Evolutionary conservation across 164 flowering plant species (phyloP), one percentile per base, ranked within the genome.

Genomic region (Annona cherimola): DNA sequence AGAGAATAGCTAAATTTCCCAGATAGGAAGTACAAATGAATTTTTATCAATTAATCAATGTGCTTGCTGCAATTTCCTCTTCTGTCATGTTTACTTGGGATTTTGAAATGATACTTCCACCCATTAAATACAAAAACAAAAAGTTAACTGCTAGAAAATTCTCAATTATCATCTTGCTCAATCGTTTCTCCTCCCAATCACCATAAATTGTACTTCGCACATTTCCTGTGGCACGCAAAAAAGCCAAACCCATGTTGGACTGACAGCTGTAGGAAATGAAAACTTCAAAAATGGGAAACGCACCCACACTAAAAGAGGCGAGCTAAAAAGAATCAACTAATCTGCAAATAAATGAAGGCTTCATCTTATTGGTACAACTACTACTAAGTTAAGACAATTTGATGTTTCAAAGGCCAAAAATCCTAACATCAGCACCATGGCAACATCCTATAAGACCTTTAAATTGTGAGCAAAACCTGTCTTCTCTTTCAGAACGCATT

Each of bases 401-500:
- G 57, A 50, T 16, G 14, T 50, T 50, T 50, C 14, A 1, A 50
- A 11, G 9, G 14, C 14, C 14, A 12, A 50, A 50, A 50, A 50
- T 6, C 9, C 50, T 1, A 71, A 63, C 55, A 61, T 55, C 43
- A 45, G 35, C 60, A 7, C 12, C 39, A 4, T 9, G 39, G 18
- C 45, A 44, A 6, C 26, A 4, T 40, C 41, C 8, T 39, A 73
- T 16, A 3, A 71, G 66, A 39, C 44, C n/a, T 20, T 16, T 63
- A 55, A 20, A 64, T 57, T 65, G 66, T 41, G 35, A 20, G 41
- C 41, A 26, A 11, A 79, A 93, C 98, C 97, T 88, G 74, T 81
- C 64, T 82, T 83, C 66, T 85, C 88, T 77, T 82, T 83, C 63
- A 89, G 75, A n/a, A 5, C 40, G 72, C 88, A 86, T 54, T 74